Evolutionary conservation across 352 stramenopile genomes (phyloP).

Genomic region (Phytophthora pistaciae): DNA sequence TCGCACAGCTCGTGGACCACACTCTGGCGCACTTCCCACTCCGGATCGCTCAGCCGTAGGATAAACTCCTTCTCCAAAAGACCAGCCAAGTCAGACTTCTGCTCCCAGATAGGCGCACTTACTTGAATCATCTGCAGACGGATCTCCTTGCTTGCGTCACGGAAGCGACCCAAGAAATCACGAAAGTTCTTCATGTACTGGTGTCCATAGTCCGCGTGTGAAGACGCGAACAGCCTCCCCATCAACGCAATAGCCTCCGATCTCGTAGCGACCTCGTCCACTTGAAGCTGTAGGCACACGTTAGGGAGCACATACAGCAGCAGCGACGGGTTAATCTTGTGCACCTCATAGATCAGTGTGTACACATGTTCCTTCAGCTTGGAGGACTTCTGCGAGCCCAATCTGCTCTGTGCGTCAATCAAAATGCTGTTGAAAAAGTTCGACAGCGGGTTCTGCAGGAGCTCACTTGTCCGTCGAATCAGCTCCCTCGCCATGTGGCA

Average conservation of each 20-base stretch:
- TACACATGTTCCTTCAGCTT: conserved; percentile 87
- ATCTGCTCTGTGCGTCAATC: conserved; percentile 49
- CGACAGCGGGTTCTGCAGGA: conserved; percentile 71
- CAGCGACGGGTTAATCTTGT: conserved; percentile 82
- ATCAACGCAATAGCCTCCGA: conserved; percentile 81
- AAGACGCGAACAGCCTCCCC: conserved; percentile 82
- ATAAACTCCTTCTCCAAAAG: conserved; percentile 83
- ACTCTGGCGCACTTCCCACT: conserved; percentile 85
- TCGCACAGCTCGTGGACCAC: conserved; percentile 88
- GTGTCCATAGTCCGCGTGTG: conserved; percentile 73
- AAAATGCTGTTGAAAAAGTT: conserved; percentile 88
- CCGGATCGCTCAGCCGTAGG: conserved; percentile 72
- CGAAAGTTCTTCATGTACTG: conserved; percentile 88
- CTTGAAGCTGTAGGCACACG: conserved; percentile 87
- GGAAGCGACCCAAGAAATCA: conserved; percentile 88
- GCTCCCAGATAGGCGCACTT: conserved; percentile 75
- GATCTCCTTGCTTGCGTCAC: conserved; percentile 89
- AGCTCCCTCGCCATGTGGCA: conserved; percentile 78
- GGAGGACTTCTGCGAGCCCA: conserved; percentile 35
- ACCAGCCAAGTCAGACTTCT: conserved; percentile 64
- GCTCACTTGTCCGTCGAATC: conserved; percentile 76
- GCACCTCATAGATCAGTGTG: conserved; percentile 83
- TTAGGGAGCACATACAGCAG: conserved; percentile 88
- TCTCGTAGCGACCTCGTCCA: conserved; percentile 86
- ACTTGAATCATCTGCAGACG: conserved; percentile 86